Percentiles rank a stretch among this genome's conserved stretches.
phyloP scores from a whole-genome alignment of 2,329 filamentous ascomycete genomes.

The Penicillium polonicum region DNA sequence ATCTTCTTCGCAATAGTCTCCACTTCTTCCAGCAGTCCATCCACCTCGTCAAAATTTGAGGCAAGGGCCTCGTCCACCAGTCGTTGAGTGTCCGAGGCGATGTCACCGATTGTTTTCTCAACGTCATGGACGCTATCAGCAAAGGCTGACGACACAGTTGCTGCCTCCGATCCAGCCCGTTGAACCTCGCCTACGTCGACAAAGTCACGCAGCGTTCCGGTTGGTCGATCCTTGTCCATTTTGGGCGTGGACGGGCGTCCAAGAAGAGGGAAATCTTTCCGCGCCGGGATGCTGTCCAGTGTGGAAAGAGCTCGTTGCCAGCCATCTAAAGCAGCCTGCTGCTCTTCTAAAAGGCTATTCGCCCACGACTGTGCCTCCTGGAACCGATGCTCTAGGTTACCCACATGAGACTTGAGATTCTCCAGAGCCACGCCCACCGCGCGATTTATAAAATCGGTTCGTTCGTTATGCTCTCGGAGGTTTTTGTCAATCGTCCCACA shows the following conservation, averaged over 20 bases:
- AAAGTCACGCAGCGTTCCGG: slow-evolving; percentile 69
- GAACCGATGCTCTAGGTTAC: slow-evolving; percentile 46
- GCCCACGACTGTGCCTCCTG: slow-evolving; percentile 49
- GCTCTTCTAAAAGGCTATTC: slow-evolving; percentile 45
- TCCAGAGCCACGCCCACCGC: slow-evolving; percentile 81
- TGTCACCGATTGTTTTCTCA: slow-evolving; percentile 58
- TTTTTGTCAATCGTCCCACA: slow-evolving; percentile 64
- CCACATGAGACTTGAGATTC: slow-evolving; percentile 59
- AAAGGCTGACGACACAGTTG: slow-evolving; percentile 60
- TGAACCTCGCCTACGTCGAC: slow-evolving; percentile 71
- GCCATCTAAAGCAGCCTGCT: slow-evolving; percentile 43
- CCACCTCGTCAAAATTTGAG: slow-evolving; percentile 62
- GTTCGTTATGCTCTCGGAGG: slow-evolving; percentile 55
- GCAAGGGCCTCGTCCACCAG: slow-evolving; percentile 44
- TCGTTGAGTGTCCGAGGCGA: slow-evolving; percentile 56
- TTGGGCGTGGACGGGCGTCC: slow-evolving; percentile 43
- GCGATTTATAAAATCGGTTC: slow-evolving; percentile 60
- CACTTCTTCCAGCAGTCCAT: slow-evolving; percentile 76
- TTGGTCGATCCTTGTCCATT: slow-evolving; percentile 45
- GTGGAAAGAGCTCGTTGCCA: slow-evolving; percentile 42
- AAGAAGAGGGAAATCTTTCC: slow-evolving; percentile 45
- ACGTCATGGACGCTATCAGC: slow-evolving; percentile 60
- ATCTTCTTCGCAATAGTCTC: slow-evolving; percentile 84
- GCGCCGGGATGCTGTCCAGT: slow-evolving; percentile 44
- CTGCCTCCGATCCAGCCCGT: slow-evolving; percentile 67